These are phyloP conservation scores for Auriscalpium vulgare DNA, from an alignment of 768 basidiomycete genomes.

Conservation along the genomic window DNA sequence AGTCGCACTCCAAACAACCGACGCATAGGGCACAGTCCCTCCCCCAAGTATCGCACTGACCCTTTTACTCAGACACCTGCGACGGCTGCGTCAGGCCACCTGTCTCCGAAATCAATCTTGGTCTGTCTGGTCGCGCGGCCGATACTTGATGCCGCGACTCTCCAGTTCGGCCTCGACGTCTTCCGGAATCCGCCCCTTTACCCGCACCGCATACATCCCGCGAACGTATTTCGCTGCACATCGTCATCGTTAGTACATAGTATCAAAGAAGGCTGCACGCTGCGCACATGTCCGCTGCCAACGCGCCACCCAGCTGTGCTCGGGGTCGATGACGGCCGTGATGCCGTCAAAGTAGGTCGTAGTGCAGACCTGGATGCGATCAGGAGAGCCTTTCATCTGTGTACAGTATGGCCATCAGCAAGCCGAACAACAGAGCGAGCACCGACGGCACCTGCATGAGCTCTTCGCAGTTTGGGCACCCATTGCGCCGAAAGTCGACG, in stretches of 20 bases:
- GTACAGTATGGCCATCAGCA: neutral
- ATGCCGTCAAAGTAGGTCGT: conserved; percentile 91
- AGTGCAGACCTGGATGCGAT: conserved; percentile 80
- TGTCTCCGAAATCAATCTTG: conserved; percentile 37
- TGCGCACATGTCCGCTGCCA: conserved; percentile 90
- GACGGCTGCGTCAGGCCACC: neutral
- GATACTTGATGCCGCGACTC: conserved; percentile 69
- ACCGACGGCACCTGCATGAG: conserved; percentile 66
- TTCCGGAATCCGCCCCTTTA: conserved; percentile 78
- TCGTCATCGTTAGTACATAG: conserved; percentile 1
- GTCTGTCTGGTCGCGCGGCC: conserved; percentile 77
- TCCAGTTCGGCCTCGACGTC: conserved; percentile 80
- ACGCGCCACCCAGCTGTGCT: conserved; percentile 88
- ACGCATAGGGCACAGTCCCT: too few relatives aligned
- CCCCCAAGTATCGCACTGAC: too few relatives aligned
- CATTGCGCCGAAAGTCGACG: conserved; percentile 72
- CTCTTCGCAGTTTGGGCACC: conserved; percentile 98
- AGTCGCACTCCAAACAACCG: too few relatives aligned
- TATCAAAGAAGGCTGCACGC: neutral
- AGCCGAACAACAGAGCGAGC: neutral
- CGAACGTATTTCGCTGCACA: conserved; percentile 78
- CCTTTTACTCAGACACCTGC: neutral
- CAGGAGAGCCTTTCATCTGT: conserved; percentile 83
- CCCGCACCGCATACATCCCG: conserved; percentile 91
- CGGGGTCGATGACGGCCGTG: conserved; percentile 79